Percentiles rank a stretch among this genome's conserved stretches.
Conservation (phyloP, 2,329 filamentous ascomycete genomes). For the Cladophialophora immunda region DNA sequence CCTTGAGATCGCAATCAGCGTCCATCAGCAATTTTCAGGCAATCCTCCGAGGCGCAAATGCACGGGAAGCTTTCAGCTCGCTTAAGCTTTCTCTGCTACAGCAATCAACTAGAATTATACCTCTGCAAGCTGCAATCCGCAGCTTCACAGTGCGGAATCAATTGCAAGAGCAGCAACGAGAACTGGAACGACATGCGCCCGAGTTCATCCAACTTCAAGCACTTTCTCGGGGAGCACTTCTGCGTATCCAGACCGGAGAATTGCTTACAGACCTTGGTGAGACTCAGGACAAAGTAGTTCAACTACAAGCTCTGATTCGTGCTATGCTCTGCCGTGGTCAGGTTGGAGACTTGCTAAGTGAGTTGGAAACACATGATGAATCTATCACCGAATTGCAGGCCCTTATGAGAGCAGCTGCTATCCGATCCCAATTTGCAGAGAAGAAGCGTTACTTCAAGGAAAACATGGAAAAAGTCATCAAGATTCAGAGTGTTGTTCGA, state of each 20-base stretch:
- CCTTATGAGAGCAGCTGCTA: constrained; percentile 73
- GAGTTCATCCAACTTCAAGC: constrained; percentile 50
- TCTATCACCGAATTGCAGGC: constrained; percentile 78
- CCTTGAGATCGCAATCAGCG: constrained; percentile 55
- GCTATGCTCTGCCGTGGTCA: constrained; percentile 80
- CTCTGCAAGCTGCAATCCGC: constrained; percentile 67
- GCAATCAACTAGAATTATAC: constrained; percentile 65
- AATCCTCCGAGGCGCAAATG: constrained; percentile 57
- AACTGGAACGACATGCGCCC: constrained; percentile 45
- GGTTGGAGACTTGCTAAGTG: constrained; percentile 75
- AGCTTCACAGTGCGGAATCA: constrained; percentile 48
- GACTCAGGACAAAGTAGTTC: constrained; percentile 71
- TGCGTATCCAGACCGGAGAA: constrained; percentile 50
- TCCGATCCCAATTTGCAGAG: constrained; percentile 79
- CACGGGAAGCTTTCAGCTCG: constrained; percentile 52
- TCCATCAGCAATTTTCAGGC: constrained; percentile 62
- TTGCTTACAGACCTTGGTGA: constrained; percentile 75
- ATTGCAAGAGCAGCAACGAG: constrained; percentile 44
- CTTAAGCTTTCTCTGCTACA: constrained; percentile 64
- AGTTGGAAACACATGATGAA: constrained; percentile 86
- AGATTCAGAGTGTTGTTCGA: constrained; percentile 95
- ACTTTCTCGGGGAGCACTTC: constrained; percentile 51
- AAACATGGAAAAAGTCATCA: constrained; percentile 99
- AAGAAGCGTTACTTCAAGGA: constrained; percentile 89
- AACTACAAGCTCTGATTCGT: constrained; percentile 78